These are phyloP conservation scores for Termitomyces bulborhizus DNA, from an alignment of 768 basidiomycete species.

Conservation along the genomic window DNA sequence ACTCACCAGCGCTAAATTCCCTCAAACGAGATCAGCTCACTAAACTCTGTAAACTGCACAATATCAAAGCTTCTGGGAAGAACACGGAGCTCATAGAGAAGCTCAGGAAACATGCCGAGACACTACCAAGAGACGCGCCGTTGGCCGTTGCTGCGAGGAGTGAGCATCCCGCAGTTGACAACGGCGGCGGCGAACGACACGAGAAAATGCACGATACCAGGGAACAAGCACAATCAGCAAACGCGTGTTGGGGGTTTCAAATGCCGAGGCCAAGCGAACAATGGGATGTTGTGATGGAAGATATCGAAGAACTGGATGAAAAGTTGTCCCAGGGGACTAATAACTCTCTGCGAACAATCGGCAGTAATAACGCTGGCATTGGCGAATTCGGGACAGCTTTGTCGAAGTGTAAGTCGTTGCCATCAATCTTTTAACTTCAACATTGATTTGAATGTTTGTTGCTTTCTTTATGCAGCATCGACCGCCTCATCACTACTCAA, in stretches of 20 bases:
- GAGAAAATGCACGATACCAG: slow-evolving; percentile 18
- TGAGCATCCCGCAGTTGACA: slow-evolving; percentile 25
- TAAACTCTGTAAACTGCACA: slow-evolving; percentile 79
- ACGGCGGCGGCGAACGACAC: slow-evolving; percentile 27
- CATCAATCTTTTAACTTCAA: background rate
- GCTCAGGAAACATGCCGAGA: slow-evolving; percentile 60
- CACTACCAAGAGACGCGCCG: slow-evolving; percentile 52
- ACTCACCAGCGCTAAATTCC: slow-evolving; percentile 78
- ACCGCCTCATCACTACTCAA: slow-evolving; percentile 68
- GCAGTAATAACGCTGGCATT: slow-evolving; percentile 24
- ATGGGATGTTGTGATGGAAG: slow-evolving; percentile 87
- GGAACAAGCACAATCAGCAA: slow-evolving; percentile 3
- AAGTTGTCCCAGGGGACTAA: slow-evolving; percentile 43
- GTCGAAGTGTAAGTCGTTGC: slow-evolving; percentile 47
- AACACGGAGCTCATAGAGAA: slow-evolving; percentile 66
- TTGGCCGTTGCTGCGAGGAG: slow-evolving; percentile 49
- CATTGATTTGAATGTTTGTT: slow-evolving; percentile 4
- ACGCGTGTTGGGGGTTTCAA: slow-evolving; percentile 15
- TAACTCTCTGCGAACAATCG: slow-evolving; percentile 36
- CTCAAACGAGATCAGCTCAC: slow-evolving; percentile 82
- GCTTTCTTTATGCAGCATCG: slow-evolving; percentile 33
- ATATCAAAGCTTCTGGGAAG: slow-evolving; percentile 76
- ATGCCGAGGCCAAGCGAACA: slow-evolving; percentile 66
- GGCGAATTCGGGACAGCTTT: slow-evolving; percentile 70
- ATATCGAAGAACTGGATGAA: slow-evolving; percentile 64